Percentiles rank a stretch among this genome's conserved stretches.
These are phyloP conservation scores for Trametes cubensis DNA, from an alignment of 768 basidiomycete species.

Conservation along the genomic window DNA sequence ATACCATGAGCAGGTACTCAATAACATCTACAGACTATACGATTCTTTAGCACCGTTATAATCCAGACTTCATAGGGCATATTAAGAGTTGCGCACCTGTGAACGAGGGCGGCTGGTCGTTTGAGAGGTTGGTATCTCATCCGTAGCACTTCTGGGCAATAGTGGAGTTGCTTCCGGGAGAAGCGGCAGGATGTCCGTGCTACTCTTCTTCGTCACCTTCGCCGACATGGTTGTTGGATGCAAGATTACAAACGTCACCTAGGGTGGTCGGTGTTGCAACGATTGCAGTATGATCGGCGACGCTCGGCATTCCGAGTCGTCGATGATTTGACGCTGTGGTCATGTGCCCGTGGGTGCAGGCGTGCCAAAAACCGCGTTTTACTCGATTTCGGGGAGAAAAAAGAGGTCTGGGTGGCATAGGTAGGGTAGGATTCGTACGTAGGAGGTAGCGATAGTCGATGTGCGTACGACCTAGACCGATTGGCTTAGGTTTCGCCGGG, in stretches of 20 bases:
- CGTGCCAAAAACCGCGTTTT: slow-evolving; percentile 48
- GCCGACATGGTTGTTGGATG: slow-evolving; percentile 8
- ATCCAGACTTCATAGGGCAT: too few relatives aligned
- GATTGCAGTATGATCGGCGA: background rate
- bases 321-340: background rate
- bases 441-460: too few relatives aligned
- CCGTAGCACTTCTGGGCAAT: background rate
- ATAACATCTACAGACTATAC: background rate
- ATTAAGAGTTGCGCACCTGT: background rate
- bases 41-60: background rate
- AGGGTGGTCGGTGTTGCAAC: background rate
- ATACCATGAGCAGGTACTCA: background rate
- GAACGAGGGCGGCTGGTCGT: background rate
- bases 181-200: background rate
- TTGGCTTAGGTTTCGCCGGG: too few relatives aligned
- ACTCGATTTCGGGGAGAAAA: too few relatives aligned
- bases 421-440: too few relatives aligned
- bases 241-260: background rate
- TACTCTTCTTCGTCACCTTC: background rate
- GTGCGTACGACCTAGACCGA: too few relatives aligned
- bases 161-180: background rate
- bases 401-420: too few relatives aligned
- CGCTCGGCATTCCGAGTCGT: background rate
- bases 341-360: background rate
- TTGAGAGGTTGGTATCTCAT: background rate